Evolutionary conservation across 306 rosid species (phyloP).

Genomic region (Begonia loranthoides): DNA sequence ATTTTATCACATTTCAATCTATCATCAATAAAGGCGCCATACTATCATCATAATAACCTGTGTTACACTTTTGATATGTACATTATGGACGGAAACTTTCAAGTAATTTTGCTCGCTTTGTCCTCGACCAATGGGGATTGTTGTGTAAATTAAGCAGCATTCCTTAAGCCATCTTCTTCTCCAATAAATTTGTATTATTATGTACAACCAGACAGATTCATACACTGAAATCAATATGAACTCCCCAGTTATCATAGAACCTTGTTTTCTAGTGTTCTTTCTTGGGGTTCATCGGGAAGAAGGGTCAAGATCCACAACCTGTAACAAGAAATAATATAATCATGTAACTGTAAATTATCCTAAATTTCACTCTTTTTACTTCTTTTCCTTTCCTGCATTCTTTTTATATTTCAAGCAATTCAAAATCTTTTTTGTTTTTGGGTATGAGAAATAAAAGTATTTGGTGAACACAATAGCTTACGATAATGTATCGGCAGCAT

Average conservation of each 20-base stretch:
- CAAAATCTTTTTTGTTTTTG: too few relatives aligned
- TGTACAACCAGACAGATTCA: neutral
- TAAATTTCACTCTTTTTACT: neutral
- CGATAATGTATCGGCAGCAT: conserved; percentile 59
- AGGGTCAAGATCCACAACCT: conserved; percentile 66
- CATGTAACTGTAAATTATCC: neutral
- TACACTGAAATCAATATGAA: conserved; percentile 6
- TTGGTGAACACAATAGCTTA: conserved; percentile 29
- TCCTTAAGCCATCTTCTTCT: neutral
- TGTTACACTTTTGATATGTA: neutral
- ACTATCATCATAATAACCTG: neutral
- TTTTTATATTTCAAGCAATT: neutral
- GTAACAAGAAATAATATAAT: conserved; percentile 13
- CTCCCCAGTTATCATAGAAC: conserved; percentile 21
- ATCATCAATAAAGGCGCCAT: neutral
- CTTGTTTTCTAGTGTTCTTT: conserved; percentile 31
- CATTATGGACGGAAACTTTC: neutral
- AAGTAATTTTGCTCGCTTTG: neutral
- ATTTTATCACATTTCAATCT: neutral
- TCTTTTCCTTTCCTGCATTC: neutral
- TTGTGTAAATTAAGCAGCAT: neutral
- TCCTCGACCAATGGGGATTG: neutral
- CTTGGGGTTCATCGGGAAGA: conserved; percentile 28
- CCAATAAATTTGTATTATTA: neutral
- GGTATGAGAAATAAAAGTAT: conserved; percentile 2